phyloP scores from a whole-genome alignment of 1,284 basidiomycete species.

The Stygiomarasmius scandens region DNA sequence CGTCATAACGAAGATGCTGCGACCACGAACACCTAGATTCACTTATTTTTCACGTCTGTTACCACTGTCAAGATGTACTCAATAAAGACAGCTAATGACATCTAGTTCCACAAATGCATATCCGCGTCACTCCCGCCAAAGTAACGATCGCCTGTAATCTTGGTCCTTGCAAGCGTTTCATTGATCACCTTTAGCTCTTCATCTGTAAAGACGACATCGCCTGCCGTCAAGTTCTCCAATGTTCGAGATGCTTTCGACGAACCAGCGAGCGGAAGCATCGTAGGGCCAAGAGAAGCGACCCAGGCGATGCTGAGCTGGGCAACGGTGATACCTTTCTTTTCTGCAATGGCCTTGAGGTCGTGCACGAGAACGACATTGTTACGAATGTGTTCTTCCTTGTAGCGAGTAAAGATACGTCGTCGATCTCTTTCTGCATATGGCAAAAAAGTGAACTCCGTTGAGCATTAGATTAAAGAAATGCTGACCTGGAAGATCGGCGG shows the following conservation, averaged over 20 bases:
- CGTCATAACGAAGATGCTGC: too few species aligned
- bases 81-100: too few species aligned
- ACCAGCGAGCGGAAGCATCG: conserved; percentile 58
- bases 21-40: too few species aligned
- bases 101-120: not conserved
- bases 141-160: conserved; percentile 1
- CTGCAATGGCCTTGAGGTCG: conserved; percentile 45
- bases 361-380: conserved; percentile 61
- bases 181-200: conserved; percentile 42
- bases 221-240: conserved; percentile 46
- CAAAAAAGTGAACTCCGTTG: conserved; percentile 29
- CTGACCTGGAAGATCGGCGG: conserved; percentile 43
- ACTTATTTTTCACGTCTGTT: too few species aligned
- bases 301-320: conserved; percentile 68
- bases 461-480: too few species aligned
- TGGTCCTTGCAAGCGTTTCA: not conserved
- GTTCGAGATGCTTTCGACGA: conserved; percentile 47
- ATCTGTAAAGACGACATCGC: conserved; percentile 42
- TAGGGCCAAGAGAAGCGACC: conserved; percentile 50
- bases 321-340: conserved; percentile 50
- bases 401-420: conserved; percentile 26
- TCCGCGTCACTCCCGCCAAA: not conserved
- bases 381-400: conserved; percentile 42
- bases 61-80: too few species aligned
- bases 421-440: conserved; percentile 26